Evolutionary conservation across 352 stramenopile species (phyloP).

Genomic region (Globisporangium abappressorium): DNA sequence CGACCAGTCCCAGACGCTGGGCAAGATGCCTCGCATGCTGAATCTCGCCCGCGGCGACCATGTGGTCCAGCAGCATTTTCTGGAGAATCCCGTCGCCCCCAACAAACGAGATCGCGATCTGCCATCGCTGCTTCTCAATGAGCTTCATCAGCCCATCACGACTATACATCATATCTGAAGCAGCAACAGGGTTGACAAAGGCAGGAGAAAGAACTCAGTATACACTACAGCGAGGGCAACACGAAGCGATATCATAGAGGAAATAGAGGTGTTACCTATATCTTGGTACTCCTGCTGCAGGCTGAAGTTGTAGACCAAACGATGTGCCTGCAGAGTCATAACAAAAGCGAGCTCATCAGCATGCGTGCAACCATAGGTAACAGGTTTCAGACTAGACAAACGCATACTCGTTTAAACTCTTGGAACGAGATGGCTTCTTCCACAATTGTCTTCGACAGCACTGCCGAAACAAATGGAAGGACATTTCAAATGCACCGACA

Average conservation of each 20-base stretch:
- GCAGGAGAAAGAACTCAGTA: background rate
- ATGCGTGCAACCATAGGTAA: no score
- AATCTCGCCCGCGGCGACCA: conserved; percentile 36
- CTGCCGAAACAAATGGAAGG: background rate
- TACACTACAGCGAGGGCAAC: background rate
- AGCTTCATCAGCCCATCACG: conserved; percentile 53
- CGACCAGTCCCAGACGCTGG: conserved; percentile 31
- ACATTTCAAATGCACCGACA: background rate
- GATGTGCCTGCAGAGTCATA: conserved; percentile 39
- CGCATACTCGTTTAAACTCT: conserved; percentile 51
- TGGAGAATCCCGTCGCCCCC: conserved; percentile 52
- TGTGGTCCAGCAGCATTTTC: conserved; percentile 41
- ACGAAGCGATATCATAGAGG: background rate
- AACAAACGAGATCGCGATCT: conserved; percentile 63
- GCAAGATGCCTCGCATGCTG: conserved; percentile 28
- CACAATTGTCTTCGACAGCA: conserved; percentile 41
- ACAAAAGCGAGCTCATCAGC: no score
- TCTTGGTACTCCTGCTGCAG: conserved; percentile 57
- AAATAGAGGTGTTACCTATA: conserved; percentile 23
- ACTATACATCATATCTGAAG: conserved; percentile 52
- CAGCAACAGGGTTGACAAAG: background rate
- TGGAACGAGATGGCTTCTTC: conserved; percentile 46
- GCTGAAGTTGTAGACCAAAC: conserved; percentile 47
- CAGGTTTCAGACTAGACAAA: no score
- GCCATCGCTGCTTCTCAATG: conserved; percentile 63